Conservation (phyloP, 208 protist species). For the Trypanosomatidae sp. region DNA sequence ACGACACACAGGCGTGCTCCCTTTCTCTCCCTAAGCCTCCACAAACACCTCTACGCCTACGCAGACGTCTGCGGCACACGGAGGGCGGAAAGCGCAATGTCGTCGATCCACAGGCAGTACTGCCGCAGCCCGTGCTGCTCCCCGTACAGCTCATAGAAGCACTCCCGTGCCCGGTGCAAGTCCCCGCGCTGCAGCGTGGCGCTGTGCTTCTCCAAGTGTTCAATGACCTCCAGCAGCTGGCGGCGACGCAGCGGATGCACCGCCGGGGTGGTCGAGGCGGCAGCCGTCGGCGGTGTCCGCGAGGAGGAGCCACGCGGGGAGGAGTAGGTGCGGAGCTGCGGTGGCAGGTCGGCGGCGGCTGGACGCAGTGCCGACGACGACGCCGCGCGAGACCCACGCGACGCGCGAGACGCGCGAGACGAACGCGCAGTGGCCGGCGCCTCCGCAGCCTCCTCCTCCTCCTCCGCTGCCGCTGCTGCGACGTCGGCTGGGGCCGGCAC, state of each 20-base stretch:
- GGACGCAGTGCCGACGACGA: constrained; percentile 1
- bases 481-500: neutral
- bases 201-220: constrained; percentile 27
- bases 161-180: constrained; percentile 34
- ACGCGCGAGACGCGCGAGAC: neutral
- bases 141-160: constrained; percentile 59
- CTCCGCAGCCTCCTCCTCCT: too few species aligned
- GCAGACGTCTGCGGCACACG: neutral
- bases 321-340: constrained; percentile 26
- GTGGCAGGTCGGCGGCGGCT: constrained; percentile 1
- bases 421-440: too few species aligned
- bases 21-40: too few species aligned
- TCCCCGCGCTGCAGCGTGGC: constrained; percentile 20
- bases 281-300: neutral
- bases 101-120: constrained; percentile 58
- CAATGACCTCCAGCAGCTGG: constrained; percentile 40
- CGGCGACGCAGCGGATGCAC: constrained; percentile 21
- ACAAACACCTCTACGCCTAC: too few species aligned
- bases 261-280: too few species aligned
- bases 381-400: neutral
- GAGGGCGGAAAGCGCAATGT: constrained; percentile 38
- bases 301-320: constrained; percentile 13
- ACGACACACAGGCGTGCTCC: too few species aligned
- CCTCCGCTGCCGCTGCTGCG: too few species aligned
- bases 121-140: constrained; percentile 26